These are phyloP conservation scores for Fusarium bulbicola DNA, from an alignment of 2,329 filamentous ascomycete genomes.

Conservation along the genomic window DNA sequence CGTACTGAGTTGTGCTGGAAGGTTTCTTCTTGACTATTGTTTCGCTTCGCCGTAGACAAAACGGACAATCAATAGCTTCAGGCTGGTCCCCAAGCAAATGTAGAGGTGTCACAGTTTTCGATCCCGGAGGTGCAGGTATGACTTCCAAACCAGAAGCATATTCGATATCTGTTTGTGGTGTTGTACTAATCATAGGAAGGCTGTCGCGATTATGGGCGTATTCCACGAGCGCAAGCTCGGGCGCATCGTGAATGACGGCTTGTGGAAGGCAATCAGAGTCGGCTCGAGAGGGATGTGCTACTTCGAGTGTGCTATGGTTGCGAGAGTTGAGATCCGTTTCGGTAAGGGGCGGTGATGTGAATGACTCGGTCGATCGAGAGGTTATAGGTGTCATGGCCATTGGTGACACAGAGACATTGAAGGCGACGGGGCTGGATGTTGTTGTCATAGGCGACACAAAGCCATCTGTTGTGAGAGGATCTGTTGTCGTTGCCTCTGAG, in stretches of 20 bases:
- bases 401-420: neutral
- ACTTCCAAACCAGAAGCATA: neutral
- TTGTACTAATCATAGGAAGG: neutral
- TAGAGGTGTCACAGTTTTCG: neutral
- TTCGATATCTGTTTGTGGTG: neutral
- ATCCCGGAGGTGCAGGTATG: neutral
- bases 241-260: neutral
- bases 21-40: neutral
- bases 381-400: neutral
- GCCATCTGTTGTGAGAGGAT: neutral
- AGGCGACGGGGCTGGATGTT: neutral
- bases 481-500: neutral
- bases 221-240: neutral
- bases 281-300: neutral
- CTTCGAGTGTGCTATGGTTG: neutral
- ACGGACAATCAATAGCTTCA: neutral
- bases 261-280: neutral
- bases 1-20: neutral
- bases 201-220: neutral
- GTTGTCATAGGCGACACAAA: neutral
- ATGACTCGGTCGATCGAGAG: neutral
- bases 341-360: neutral
- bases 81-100: neutral
- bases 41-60: neutral
- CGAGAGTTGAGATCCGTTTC: neutral